A percentile compares a stretch with the other conserved stretches of the same genome.
phyloP scores from a whole-genome alignment of 2,329 filamentous ascomycete genomes.

The Cercospora janseana region DNA sequence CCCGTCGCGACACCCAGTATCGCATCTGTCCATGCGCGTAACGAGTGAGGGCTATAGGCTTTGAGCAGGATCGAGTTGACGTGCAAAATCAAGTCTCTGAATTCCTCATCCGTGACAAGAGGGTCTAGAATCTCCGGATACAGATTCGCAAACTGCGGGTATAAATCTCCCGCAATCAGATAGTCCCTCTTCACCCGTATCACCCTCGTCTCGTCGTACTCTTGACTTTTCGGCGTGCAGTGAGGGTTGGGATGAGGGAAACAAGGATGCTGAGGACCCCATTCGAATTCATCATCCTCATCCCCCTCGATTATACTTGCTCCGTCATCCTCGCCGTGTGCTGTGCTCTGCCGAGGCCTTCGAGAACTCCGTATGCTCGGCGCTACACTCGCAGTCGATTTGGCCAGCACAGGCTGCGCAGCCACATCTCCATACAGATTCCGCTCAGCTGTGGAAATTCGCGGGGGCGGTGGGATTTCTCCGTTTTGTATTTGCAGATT shows the following conservation, averaged over 20 bases:
- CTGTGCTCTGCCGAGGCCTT: conserved; percentile 13
- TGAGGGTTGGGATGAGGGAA: conserved; percentile 92
- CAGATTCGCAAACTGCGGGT: conserved; percentile 88
- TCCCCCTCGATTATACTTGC: conserved; percentile 20
- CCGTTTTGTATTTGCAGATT: conserved; percentile 2
- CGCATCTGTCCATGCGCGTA: conserved; percentile 76
- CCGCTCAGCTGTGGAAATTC: conserved; percentile 3
- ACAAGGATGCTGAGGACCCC: conserved; percentile 92
- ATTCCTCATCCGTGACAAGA: conserved; percentile 79
- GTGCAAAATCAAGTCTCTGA: conserved; percentile 75
- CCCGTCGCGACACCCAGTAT: conserved; percentile 78
- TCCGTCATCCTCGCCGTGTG: conserved; percentile 42
- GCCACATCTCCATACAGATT: conserved; percentile 12
- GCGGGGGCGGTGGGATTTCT: conserved; percentile 16
- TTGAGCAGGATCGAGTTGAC: conserved; percentile 74
- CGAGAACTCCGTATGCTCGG: conserved; percentile 9
- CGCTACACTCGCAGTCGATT: conserved; percentile 1
- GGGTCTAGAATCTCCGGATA: conserved; percentile 96
- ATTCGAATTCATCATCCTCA: conserved; percentile 68
- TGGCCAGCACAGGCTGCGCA: conserved; percentile 1
- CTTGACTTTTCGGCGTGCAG: conserved; percentile 71
- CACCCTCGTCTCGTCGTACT: conserved; percentile 77
- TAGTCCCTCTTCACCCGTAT: conserved; percentile 91
- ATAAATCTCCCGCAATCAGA: conserved; percentile 80
- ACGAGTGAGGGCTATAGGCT: conserved; percentile 76